A percentile compares a stretch with the other conserved stretches of the same genome.
phyloP scores from a whole-genome alignment of 306 rosid species.

The Benincasa hispida region DNA sequence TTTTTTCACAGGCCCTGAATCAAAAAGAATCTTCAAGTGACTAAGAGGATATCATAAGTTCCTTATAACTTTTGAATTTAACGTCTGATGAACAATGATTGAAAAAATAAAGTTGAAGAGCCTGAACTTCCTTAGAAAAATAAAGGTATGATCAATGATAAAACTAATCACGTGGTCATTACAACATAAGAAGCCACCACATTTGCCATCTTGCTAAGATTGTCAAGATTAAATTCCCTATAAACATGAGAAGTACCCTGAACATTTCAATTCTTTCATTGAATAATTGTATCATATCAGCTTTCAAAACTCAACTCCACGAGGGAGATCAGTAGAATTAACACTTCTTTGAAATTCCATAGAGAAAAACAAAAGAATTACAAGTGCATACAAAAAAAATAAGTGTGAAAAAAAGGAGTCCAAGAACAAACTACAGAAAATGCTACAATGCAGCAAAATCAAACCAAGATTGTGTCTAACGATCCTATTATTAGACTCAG shows the following conservation, averaged over 20 bases:
- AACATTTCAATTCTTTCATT: not conserved
- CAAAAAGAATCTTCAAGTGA: not conserved
- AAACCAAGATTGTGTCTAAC: too few species aligned
- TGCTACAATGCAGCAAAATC: too few species aligned
- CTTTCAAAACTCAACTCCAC: not conserved
- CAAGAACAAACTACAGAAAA: too few species aligned
- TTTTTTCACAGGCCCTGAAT: conserved; percentile 57
- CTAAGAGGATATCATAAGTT: not conserved
- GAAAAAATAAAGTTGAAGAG: not conserved
- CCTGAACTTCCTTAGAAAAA: not conserved
- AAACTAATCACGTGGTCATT: not conserved
- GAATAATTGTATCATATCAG: not conserved
- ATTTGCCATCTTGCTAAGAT: not conserved
- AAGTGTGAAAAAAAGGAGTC: too few species aligned
- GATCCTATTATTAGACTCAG: too few species aligned
- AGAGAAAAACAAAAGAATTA: too few species aligned
- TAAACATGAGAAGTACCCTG: not conserved
- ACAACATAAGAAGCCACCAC: not conserved
- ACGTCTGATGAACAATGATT: not conserved
- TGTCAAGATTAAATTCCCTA: not conserved
- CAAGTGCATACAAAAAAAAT: too few species aligned
- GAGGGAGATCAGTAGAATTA: not conserved
- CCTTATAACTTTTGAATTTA: not conserved
- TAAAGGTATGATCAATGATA: not conserved
- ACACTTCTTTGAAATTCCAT: not conserved